These are phyloP conservation scores for Thermomucor indicae-seudaticae DNA, from an alignment of 371 early-diverging fungal genomes.

Conservation along the genomic window DNA sequence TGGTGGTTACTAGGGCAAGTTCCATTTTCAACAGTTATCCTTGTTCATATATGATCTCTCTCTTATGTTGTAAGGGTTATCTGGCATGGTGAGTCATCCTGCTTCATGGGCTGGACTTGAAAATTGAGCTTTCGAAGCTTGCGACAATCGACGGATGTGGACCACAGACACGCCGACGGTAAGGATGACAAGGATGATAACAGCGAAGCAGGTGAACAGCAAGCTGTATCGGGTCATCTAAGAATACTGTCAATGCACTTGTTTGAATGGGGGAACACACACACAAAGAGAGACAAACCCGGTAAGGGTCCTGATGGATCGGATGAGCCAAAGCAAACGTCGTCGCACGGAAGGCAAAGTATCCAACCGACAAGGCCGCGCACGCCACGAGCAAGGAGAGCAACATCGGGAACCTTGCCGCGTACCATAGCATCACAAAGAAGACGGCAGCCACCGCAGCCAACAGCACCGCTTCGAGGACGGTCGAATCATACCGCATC, in stretches of 20 bases:
- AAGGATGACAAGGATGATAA: not conserved
- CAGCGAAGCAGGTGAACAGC: not conserved
- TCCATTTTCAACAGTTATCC: too few relatives aligned
- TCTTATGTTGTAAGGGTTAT: too few relatives aligned
- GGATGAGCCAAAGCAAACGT: constrained; percentile 15
- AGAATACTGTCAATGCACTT: not conserved
- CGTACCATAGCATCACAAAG: constrained; percentile 10
- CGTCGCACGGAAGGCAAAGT: constrained; percentile 18
- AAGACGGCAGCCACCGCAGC: constrained; percentile 1
- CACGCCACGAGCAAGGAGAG: not conserved
- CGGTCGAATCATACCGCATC: constrained; percentile 5
- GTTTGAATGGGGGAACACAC: not conserved
- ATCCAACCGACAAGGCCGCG: constrained; percentile 7
- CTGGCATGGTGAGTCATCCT: too few relatives aligned
- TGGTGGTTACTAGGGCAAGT: too few relatives aligned
- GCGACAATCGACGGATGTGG: too few relatives aligned
- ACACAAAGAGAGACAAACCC: constrained; percentile 4
- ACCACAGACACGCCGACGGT: not conserved
- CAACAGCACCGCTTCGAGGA: constrained; percentile 12
- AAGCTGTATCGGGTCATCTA: constrained; percentile 5
- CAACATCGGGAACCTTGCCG: not conserved
- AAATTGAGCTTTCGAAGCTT: too few relatives aligned
- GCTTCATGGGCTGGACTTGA: too few relatives aligned
- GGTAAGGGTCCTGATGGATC: constrained; percentile 12
- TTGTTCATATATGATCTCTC: too few relatives aligned